Conservation (phyloP, 768 basidiomycete genomes). For the Collybiopsis luxurians region DNA sequence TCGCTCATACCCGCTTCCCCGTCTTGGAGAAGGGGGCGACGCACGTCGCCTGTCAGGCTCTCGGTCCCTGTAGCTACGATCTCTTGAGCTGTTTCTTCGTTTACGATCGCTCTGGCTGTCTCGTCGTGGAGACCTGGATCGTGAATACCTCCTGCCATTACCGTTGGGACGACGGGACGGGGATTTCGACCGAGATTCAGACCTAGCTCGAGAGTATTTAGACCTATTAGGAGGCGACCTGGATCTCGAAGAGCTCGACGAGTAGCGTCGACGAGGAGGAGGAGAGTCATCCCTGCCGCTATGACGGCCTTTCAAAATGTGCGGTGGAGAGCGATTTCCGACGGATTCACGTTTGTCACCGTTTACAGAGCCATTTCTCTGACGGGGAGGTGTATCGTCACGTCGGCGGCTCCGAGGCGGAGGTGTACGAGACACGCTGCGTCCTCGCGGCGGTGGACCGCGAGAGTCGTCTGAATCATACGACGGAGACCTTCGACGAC, state of each 20-base stretch:
- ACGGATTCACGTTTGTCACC: background rate
- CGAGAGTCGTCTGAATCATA: slow-evolving; percentile 9
- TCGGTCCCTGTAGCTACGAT: background rate
- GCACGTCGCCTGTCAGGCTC: background rate
- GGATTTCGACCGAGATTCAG: slow-evolving; percentile 2
- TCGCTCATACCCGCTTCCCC: background rate
- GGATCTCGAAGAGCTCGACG: slow-evolving; percentile 4
- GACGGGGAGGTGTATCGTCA: slow-evolving; percentile 11
- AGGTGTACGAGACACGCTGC: slow-evolving; percentile 31
- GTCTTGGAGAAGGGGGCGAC: background rate
- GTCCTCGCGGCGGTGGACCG: slow-evolving; percentile 17
- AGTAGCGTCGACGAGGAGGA: background rate
- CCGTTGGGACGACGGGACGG: background rate
- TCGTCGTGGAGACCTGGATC: background rate
- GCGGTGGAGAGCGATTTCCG: slow-evolving; percentile 4
- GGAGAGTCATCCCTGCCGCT: background rate
- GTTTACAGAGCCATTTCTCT: background rate
- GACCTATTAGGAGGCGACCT: background rate
- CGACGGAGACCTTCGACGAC: slow-evolving; percentile 11
- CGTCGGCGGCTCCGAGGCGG: slow-evolving; percentile 9
- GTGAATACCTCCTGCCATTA: background rate
- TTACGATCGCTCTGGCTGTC: background rate
- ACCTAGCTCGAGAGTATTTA: background rate
- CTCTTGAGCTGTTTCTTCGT: background rate
- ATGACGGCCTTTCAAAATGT: background rate